Percentiles rank a stretch among this genome's conserved stretches.
Conservation (phyloP, 176 grass and related monocot genomes). For the Raddia distichophylla region DNA sequence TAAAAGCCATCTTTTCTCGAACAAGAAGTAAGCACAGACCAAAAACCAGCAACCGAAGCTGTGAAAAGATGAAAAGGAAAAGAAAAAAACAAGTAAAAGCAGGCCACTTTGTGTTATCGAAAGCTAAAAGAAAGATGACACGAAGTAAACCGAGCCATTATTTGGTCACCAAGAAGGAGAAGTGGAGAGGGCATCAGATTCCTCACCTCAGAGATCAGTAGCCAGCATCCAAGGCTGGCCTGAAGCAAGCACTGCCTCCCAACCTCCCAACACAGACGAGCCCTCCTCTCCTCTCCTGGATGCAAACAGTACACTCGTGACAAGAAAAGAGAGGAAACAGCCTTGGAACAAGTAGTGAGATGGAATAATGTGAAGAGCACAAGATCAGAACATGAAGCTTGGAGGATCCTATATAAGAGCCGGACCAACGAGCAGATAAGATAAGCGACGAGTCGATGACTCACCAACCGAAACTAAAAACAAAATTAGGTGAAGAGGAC, state of each 20-base stretch:
- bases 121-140: neutral
- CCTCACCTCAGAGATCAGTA: constrained; percentile 41
- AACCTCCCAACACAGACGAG: constrained; percentile 16
- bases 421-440: constrained; percentile 7
- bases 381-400: constrained; percentile 18
- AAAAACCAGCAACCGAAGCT: constrained; percentile 23
- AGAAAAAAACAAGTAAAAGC: neutral
- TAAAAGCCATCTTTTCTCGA: neutral
- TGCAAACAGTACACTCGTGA: neutral
- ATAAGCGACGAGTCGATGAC: constrained; percentile 30
- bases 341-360: constrained; percentile 1
- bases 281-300: constrained; percentile 11
- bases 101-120: neutral
- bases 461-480: constrained; percentile 52
- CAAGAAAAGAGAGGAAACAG: neutral
- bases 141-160: neutral
- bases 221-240: constrained; percentile 26
- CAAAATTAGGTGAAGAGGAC: constrained; percentile 58
- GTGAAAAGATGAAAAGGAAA: too few relatives aligned
- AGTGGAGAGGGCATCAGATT: constrained; percentile 35
- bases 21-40: constrained; percentile 26
- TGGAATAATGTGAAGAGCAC: neutral
- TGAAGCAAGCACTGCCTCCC: constrained; percentile 34
- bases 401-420: constrained; percentile 33
- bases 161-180: neutral